Percentiles rank a stretch among this genome's conserved stretches.
These are phyloP conservation scores for Fistulifera solaris DNA, from an alignment of 108 stramenopile species.

Conservation along the genomic window DNA sequence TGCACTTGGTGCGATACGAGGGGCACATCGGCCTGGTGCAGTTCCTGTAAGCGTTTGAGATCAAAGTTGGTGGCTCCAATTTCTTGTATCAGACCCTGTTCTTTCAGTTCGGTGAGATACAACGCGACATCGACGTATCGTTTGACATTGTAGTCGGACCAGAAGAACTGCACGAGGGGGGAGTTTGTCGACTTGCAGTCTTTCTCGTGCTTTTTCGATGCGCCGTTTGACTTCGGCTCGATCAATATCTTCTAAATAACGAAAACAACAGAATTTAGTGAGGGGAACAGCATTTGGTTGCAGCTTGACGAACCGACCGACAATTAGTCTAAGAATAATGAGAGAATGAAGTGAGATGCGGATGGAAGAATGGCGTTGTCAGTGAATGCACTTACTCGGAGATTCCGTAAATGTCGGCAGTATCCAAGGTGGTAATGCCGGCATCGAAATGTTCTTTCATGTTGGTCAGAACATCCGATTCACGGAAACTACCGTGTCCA, in stretches of 20 bases:
- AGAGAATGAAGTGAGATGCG: too few relatives aligned
- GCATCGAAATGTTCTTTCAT: constrained; percentile 31
- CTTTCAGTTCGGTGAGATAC: constrained; percentile 36
- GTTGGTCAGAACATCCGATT: constrained; percentile 31
- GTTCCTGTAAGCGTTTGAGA: constrained; percentile 30
- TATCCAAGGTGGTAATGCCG: constrained; percentile 44
- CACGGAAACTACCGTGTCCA: constrained; percentile 36
- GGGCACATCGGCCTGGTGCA: constrained; percentile 36
- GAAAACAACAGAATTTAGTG: constrained; percentile 53
- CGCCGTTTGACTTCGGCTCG: constrained; percentile 28
- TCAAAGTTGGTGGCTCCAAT: constrained; percentile 55
- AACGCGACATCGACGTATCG: constrained; percentile 39
- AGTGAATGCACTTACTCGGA: constrained; percentile 11
- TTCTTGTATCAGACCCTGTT: constrained; percentile 45
- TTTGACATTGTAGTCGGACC: constrained; percentile 31
- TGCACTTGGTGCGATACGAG: constrained; percentile 46
- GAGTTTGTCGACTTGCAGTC: constrained; percentile 30
- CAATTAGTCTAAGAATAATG: constrained; percentile 5
- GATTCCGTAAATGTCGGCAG: constrained; percentile 54
- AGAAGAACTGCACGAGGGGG: constrained; percentile 42
- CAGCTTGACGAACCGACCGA: constrained; percentile 32
- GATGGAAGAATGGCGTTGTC: too few relatives aligned
- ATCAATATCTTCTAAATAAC: constrained; percentile 32
- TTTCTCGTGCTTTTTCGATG: constrained; percentile 26
- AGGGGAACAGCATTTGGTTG: constrained; percentile 21